Conservation (phyloP, 441 rosid genomes). For the Melastoma candidum region DNA sequence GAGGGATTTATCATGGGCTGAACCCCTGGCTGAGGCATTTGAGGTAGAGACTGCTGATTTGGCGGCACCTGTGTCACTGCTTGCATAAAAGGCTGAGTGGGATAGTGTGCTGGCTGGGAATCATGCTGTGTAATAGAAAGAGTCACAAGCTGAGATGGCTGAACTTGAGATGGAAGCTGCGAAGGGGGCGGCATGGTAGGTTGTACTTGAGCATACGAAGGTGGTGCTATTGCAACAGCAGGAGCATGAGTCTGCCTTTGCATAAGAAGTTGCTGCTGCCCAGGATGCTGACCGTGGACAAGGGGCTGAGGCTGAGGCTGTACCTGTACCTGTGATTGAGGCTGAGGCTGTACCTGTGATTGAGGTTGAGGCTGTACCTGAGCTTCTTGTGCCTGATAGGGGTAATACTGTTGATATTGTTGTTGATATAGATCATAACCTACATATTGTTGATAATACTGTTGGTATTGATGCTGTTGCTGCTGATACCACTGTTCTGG, state of each 20-base stretch:
- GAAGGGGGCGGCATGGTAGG: slow-evolving; percentile 13
- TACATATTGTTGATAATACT: slow-evolving; percentile 60
- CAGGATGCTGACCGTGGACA: slow-evolving; percentile 17
- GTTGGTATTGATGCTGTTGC: slow-evolving; percentile 51
- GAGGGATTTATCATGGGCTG: no score
- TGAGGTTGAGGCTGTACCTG: slow-evolving; percentile 21
- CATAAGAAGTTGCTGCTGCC: slow-evolving; percentile 21
- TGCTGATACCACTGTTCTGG: slow-evolving; percentile 61
- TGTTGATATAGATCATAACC: slow-evolving; percentile 49
- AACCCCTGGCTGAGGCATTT: slow-evolving; percentile 12
- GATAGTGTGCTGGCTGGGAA: slow-evolving; percentile 6
- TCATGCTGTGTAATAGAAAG: slow-evolving; percentile 18
- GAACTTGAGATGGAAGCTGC: slow-evolving; percentile 26
- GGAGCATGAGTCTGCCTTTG: slow-evolving; percentile 25
- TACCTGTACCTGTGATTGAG: slow-evolving; percentile 25
- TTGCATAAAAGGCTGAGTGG: slow-evolving; percentile 17
- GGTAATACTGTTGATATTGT: slow-evolving; percentile 52
- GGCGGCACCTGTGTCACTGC: slow-evolving; percentile 26
- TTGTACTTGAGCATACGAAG: slow-evolving; percentile 28
- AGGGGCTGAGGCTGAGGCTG: slow-evolving; percentile 24
- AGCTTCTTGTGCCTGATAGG: slow-evolving; percentile 35
- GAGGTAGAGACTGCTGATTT: slow-evolving; percentile 21
- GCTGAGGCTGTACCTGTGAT: no score
- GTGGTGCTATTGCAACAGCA: slow-evolving; percentile 29
- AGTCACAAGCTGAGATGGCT: slow-evolving; percentile 9